Conservation (phyloP, 345 rosid genomes). For the Balakata baccata region DNA sequence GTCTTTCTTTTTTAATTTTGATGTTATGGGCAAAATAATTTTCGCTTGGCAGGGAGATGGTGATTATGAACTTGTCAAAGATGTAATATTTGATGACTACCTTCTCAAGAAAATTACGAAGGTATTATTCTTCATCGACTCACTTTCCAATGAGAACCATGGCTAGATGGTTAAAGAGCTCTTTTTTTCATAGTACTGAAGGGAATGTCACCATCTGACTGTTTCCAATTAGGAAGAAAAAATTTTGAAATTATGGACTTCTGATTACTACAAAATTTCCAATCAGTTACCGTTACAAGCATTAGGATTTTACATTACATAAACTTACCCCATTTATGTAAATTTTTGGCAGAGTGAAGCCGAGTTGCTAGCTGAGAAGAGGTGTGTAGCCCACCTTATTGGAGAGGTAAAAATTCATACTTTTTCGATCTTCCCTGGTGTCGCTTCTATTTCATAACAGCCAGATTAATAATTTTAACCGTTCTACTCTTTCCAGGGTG, state of each 20-base stretch:
- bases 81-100: constrained; percentile 73
- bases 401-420: constrained; percentile 61
- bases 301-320: neutral
- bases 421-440: neutral
- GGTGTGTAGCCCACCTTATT: constrained; percentile 95
- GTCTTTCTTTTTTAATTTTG: neutral
- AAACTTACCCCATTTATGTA: neutral
- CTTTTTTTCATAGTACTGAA: neutral
- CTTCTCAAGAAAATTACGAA: constrained; percentile 70
- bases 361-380: constrained; percentile 83
- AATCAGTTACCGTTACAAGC: neutral
- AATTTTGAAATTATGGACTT: neutral
- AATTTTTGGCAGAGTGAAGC: constrained; percentile 63
- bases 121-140: constrained; percentile 35
- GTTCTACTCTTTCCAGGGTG: constrained; percentile 56
- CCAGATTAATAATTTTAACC: constrained; percentile 10
- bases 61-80: constrained; percentile 88
- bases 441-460: neutral
- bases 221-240: neutral
- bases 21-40: neutral
- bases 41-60: constrained; percentile 72
- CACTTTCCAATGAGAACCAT: neutral
- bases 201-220: neutral
- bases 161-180: neutral
- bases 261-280: neutral